Percentiles rank a stretch among this genome's conserved stretches.
Conservation (phyloP, 2,329 filamentous ascomycete genomes). For the Pyrenophora tritici-repentis region DNA sequence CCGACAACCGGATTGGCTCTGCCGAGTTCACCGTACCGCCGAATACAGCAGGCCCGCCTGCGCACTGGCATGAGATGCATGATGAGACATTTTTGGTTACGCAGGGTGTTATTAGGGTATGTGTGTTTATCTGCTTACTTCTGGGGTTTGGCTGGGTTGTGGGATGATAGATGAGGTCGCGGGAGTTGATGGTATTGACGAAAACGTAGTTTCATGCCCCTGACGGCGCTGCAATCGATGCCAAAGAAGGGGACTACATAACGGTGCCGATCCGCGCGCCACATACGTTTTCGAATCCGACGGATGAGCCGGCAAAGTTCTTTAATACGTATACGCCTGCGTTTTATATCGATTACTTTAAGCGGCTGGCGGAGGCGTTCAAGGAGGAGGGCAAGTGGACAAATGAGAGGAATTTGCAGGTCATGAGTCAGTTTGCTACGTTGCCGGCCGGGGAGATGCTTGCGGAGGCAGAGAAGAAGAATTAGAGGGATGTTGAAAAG, state of each 20-base stretch:
- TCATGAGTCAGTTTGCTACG: constrained; percentile 58
- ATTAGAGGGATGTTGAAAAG: neutral
- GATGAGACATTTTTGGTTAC: constrained; percentile 64
- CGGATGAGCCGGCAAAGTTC: constrained; percentile 59
- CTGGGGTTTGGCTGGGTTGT: neutral
- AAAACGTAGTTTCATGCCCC: constrained; percentile 54
- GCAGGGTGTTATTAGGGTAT: constrained; percentile 50
- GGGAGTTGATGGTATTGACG: too few relatives aligned
- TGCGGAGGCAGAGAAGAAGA: constrained; percentile 24
- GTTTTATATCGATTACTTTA: constrained; percentile 64
- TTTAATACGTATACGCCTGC: constrained; percentile 63
- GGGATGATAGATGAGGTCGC: neutral
- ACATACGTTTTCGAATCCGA: constrained; percentile 62
- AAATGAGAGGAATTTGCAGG: constrained; percentile 55
- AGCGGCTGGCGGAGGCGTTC: constrained; percentile 54
- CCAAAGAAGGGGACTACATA: constrained; percentile 59
- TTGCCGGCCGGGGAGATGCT: constrained; percentile 51
- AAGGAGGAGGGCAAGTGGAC: constrained; percentile 54
- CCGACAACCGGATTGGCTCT: constrained; percentile 55
- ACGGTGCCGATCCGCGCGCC: constrained; percentile 60
- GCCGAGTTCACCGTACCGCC: constrained; percentile 57
- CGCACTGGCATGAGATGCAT: constrained; percentile 62
- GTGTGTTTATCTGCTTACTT: neutral
- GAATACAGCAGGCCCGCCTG: constrained; percentile 53
- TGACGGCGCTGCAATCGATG: constrained; percentile 53